Evolutionary conservation across 495 filamentous ascomycete species (phyloP).

Genomic region (Penicillium roqueforti): DNA sequence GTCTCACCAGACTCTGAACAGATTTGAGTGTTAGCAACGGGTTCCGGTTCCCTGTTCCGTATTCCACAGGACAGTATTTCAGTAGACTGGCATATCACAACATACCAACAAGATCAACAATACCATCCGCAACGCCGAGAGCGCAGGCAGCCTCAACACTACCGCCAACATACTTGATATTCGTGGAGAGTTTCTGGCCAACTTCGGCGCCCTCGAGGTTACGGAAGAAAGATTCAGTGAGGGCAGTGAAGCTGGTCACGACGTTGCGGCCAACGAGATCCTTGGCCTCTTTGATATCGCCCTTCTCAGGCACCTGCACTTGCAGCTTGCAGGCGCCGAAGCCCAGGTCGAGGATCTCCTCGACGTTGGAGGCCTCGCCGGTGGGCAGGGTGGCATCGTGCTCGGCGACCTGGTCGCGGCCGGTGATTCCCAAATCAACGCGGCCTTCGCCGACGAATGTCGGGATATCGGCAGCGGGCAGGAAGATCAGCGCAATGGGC

Average conservation of each 20-base stretch:
- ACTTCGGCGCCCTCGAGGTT: slow-evolving; percentile 55
- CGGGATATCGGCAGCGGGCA: slow-evolving; percentile 94
- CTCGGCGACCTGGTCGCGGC: slow-evolving; percentile 86
- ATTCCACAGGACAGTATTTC: neutral
- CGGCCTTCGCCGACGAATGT: slow-evolving; percentile 93
- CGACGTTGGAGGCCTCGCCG: slow-evolving; percentile 60
- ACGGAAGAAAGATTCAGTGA: slow-evolving; percentile 77
- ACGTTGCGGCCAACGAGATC: slow-evolving; percentile 91
- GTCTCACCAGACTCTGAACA: slow-evolving; percentile 89
- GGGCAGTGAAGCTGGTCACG: slow-evolving; percentile 86
- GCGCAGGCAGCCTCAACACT: slow-evolving; percentile 97
- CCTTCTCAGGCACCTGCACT: slow-evolving; percentile 91
- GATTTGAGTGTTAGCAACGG: neutral
- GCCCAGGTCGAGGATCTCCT: slow-evolving; percentile 79
- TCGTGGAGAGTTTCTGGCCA: slow-evolving; percentile 47
- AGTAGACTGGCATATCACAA: neutral
- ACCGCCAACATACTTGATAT: slow-evolving; percentile 88
- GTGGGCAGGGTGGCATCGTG: slow-evolving; percentile 67
- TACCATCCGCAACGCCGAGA: slow-evolving; percentile 91
- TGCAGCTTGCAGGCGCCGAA: slow-evolving; percentile 92
- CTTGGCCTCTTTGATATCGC: slow-evolving; percentile 59
- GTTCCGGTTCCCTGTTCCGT: neutral
- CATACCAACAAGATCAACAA: slow-evolving; percentile 92
- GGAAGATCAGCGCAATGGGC: slow-evolving; percentile 92
- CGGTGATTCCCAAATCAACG: slow-evolving; percentile 93